These are phyloP conservation scores for Trematosphaeria pertusa DNA, from an alignment of 2,329 filamentous ascomycete genomes.

Conservation along the genomic window DNA sequence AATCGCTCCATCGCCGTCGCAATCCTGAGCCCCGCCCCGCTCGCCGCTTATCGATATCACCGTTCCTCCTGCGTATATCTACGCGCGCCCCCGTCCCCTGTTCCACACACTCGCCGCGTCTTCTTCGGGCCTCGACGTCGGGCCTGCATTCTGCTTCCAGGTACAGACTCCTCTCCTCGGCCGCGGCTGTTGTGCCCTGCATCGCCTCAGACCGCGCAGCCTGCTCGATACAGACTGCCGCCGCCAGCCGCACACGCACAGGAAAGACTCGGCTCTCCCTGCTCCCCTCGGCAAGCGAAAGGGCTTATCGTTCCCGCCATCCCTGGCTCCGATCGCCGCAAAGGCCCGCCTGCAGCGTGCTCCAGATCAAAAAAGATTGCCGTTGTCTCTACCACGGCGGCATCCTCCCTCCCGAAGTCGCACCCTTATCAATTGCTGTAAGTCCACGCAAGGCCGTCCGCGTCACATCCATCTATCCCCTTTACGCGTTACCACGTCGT, in stretches of 20 bases:
- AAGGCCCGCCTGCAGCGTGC: constrained; percentile 15
- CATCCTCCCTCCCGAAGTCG: constrained; percentile 33
- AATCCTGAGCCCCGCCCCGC: constrained; percentile 35
- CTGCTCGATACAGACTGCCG: constrained; percentile 24
- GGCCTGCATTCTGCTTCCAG: neutral
- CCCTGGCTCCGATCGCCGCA: constrained; percentile 14
- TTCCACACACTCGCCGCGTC: too few species aligned
- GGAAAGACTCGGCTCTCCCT: constrained; percentile 44
- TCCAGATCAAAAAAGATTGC: constrained; percentile 12
- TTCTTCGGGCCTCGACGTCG: too few species aligned
- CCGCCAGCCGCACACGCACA: constrained; percentile 33
- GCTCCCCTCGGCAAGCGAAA: constrained; percentile 16
- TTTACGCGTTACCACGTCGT: constrained; percentile 9
- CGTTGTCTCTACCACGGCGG: too few species aligned
- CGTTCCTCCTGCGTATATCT: neutral
- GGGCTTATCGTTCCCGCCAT: constrained; percentile 36
- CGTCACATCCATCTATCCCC: constrained; percentile 17
- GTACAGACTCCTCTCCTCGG: neutral
- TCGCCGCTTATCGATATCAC: constrained; percentile 4
- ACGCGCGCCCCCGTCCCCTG: neutral
- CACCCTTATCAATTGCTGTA: constrained; percentile 31
- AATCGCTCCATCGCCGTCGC: constrained; percentile 36
- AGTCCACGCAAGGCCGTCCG: constrained; percentile 26
- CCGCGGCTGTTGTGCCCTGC: constrained; percentile 1
- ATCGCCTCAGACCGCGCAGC: neutral